Evolutionary conservation across 805 yeast species (phyloP).

Genomic region (Barnettozyma salicaria): DNA sequence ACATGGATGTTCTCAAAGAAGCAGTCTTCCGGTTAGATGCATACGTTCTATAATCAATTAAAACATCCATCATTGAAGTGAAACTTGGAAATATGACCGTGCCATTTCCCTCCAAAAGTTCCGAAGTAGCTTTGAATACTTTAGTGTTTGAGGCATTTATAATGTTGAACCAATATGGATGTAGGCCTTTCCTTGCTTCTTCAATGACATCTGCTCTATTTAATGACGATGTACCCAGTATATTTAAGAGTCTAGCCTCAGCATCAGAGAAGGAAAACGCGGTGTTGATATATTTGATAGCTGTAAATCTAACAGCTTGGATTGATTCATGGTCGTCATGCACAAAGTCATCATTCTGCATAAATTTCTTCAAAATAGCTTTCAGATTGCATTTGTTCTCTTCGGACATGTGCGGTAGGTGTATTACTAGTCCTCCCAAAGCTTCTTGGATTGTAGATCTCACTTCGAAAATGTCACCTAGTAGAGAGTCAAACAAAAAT

Average conservation of each 20-base stretch:
- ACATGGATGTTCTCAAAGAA: conserved; percentile 29
- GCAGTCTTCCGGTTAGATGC: conserved; percentile 23
- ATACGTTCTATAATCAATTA: conserved; percentile 27
- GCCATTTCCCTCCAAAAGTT: conserved; percentile 36
- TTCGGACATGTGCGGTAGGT: conserved; percentile 36
- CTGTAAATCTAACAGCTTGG: conserved; percentile 53
- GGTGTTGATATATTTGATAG: conserved; percentile 58
- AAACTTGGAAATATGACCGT: conserved; percentile 52
- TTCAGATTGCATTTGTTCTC: no score
- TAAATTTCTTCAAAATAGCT: conserved; percentile 34
- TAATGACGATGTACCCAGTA: conserved; percentile 51
- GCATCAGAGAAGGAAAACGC: conserved; percentile 63
- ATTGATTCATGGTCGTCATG: conserved; percentile 28
- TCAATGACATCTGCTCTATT: conserved; percentile 72
- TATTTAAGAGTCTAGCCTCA: conserved; percentile 59
- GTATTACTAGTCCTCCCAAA: conserved; percentile 50
- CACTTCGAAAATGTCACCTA: conserved; percentile 56
- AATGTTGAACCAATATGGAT: conserved; percentile 74
- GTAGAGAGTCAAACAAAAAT: conserved; percentile 66
- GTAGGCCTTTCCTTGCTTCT: conserved; percentile 72
- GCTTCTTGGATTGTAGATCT: conserved; percentile 68
- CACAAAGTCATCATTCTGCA: conserved; percentile 30
- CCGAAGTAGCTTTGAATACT: conserved; percentile 39
- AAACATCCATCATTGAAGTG: conserved; percentile 29
- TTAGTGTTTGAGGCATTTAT: conserved; percentile 39